Evolutionary conservation across 1,284 basidiomycete species (phyloP).

Genomic region (Schizophyllum amplum): DNA sequence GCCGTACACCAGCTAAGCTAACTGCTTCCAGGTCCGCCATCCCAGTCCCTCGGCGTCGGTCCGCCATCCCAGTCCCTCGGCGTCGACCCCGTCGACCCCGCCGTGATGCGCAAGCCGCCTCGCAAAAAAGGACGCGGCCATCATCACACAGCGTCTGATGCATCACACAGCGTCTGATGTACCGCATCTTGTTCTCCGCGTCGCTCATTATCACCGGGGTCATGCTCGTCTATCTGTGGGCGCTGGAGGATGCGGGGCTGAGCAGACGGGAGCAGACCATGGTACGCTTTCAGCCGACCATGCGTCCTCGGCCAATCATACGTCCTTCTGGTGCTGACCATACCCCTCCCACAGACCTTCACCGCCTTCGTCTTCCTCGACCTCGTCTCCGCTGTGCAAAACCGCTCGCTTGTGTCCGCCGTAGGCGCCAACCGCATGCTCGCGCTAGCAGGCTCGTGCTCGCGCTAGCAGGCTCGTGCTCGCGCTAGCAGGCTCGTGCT

Average conservation of each 20-base stretch:
- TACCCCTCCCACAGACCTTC: conserved; percentile 63
- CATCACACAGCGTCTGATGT: conserved; percentile 68
- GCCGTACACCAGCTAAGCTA: conserved; percentile 1
- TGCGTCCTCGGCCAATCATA: no score
- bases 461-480: no score
- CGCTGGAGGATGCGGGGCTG: conserved; percentile 76
- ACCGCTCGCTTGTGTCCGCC: conserved; percentile 80
- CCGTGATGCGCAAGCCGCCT: conserved; percentile 86
- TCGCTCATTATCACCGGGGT: conserved; percentile 87
- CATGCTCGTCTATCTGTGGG: conserved; percentile 80
- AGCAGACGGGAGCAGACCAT: conserved; percentile 88
- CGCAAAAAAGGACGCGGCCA: conserved; percentile 83
- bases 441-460: no score
- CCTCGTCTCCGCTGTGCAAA: conserved; percentile 90
- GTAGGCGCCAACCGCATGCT: conserved; percentile 85
- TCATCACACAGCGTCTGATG: no score
- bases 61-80: no score
- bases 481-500: no score
- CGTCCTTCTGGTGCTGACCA: background rate
- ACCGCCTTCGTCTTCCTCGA: conserved; percentile 96
- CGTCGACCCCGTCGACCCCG: conserved; percentile 91
- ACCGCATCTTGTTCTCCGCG: conserved; percentile 84
- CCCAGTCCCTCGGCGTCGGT: no score
- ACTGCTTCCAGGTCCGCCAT: conserved; percentile 70
- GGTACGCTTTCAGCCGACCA: no score